Evolutionary conservation across 1,284 basidiomycete genomes (phyloP).

Genomic region (Volvariella surrecta): DNA sequence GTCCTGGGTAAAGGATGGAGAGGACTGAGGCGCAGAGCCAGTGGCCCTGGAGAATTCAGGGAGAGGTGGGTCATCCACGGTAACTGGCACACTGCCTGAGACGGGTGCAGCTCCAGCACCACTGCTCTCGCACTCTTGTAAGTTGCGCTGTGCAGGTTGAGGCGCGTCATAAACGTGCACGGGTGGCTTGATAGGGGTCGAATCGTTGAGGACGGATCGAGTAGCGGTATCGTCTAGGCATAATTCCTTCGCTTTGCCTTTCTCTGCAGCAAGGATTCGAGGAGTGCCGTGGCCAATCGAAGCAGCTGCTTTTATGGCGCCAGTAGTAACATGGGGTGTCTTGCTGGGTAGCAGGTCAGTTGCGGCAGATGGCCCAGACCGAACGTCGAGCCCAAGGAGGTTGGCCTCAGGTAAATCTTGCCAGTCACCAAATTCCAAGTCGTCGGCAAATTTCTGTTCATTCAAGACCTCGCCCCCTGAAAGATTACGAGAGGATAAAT

Average conservation of each 20-base stretch:
- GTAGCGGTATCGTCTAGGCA: slow-evolving; percentile 34
- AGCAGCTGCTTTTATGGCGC: neutral
- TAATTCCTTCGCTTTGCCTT: slow-evolving; percentile 46
- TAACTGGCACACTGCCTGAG: slow-evolving; percentile 7
- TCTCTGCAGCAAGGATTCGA: too few species aligned
- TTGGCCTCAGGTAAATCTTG: neutral
- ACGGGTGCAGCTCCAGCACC: slow-evolving; percentile 12
- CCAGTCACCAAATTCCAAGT: neutral
- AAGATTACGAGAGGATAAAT: slow-evolving; percentile 34
- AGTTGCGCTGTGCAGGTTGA: too few species aligned
- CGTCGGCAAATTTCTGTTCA: too few species aligned
- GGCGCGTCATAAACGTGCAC: slow-evolving; percentile 45
- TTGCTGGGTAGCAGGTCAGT: too few species aligned
- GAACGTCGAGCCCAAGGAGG: too few species aligned
- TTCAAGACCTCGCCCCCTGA: too few species aligned
- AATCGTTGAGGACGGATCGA: slow-evolving; percentile 31
- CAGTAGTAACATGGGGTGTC: too few species aligned
- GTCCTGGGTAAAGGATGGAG: slow-evolving; percentile 51
- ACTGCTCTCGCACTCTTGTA: slow-evolving; percentile 12
- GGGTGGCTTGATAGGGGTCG: slow-evolving; percentile 42
- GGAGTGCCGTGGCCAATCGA: too few species aligned
- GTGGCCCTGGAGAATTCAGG: slow-evolving; percentile 26
- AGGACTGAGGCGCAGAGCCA: slow-evolving; percentile 18
- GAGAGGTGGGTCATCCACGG: slow-evolving; percentile 44
- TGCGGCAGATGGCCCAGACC: too few species aligned